These are phyloP conservation scores for Edaphochlamys debaryana DNA, from an alignment of 139 green algal species.

Conservation along the genomic window DNA sequence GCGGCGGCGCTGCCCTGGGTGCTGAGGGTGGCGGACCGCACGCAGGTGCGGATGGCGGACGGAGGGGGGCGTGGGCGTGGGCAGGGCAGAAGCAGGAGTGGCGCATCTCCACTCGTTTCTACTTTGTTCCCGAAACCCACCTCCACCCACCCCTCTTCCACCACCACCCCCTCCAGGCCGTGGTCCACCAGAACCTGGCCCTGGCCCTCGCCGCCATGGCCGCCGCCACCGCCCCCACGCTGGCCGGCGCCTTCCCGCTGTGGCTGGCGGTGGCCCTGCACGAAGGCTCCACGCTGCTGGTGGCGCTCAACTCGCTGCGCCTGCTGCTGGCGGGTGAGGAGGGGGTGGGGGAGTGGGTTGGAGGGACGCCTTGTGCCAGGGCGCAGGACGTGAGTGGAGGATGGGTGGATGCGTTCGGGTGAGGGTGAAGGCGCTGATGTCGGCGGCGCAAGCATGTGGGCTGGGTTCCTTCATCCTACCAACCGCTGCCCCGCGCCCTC, in stretches of 20 bases:
- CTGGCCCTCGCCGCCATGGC: constrained; percentile 81
- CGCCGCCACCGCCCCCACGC: constrained; percentile 74
- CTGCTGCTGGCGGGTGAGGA: constrained; percentile 50
- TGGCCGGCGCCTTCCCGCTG: constrained; percentile 87
- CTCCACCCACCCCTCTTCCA: neutral
- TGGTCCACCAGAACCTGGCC: constrained; percentile 74
- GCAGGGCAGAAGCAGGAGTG: neutral
- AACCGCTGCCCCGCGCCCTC: too few species aligned
- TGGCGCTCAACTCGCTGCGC: constrained; percentile 88
- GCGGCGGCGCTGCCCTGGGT: constrained; percentile 81
- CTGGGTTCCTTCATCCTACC: too few species aligned
- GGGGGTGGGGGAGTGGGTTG: neutral
- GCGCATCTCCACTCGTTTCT: neutral
- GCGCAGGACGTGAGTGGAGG: neutral
- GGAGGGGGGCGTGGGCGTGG: neutral
- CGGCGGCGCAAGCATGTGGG: neutral
- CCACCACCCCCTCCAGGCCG: neutral
- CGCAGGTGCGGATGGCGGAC: constrained; percentile 49
- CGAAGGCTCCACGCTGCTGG: constrained; percentile 90
- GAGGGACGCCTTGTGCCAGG: too few species aligned
- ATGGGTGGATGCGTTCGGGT: neutral
- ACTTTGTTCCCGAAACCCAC: neutral
- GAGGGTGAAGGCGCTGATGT: neutral
- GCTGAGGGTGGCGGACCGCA: constrained; percentile 69
- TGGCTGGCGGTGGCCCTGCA: constrained; percentile 92